Percentiles rank a stretch among this genome's conserved stretches.
phyloP scores from a whole-genome alignment of 2,329 filamentous ascomycete genomes.

The Didymella keratinophila region DNA sequence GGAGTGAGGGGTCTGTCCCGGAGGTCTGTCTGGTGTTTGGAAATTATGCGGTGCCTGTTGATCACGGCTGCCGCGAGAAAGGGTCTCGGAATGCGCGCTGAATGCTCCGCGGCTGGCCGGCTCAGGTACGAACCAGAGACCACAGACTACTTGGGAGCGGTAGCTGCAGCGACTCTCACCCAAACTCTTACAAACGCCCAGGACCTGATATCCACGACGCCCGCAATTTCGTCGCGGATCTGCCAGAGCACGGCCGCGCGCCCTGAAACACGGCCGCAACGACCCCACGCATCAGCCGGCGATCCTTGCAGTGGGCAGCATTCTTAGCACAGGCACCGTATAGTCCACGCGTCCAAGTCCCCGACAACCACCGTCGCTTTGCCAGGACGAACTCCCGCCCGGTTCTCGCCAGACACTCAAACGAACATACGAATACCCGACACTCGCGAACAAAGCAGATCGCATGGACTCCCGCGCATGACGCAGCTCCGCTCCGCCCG shows the following conservation, averaged over 20 bases:
- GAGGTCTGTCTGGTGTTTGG: neutral
- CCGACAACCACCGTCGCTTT: slow-evolving; percentile 7
- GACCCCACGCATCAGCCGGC: slow-evolving; percentile 34
- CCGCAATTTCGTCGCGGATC: neutral
- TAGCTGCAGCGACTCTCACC: neutral
- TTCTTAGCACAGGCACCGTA: slow-evolving; percentile 36
- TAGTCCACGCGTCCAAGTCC: slow-evolving; percentile 28
- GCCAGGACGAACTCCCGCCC: neutral
- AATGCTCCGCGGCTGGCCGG: neutral
- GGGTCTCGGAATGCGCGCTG: neutral
- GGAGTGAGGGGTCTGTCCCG: neutral
- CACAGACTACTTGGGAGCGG: neutral
- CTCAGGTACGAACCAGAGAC: neutral
- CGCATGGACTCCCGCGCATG: slow-evolving; percentile 25
- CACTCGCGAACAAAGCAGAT: no score
- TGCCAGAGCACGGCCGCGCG: slow-evolving; percentile 9
- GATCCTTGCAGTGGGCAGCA: slow-evolving; percentile 34
- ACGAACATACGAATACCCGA: neutral
- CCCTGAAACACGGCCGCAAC: slow-evolving; percentile 36
- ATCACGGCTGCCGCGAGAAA: neutral
- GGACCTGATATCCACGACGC: neutral
- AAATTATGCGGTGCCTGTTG: neutral
- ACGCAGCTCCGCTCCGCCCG: slow-evolving; percentile 23
- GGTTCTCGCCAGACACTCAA: slow-evolving; percentile 1
- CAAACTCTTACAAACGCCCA: neutral